Base-by-base conservation (phyloP, 257 asterid genomes). In the Paraleonurus japonicus region DNA sequence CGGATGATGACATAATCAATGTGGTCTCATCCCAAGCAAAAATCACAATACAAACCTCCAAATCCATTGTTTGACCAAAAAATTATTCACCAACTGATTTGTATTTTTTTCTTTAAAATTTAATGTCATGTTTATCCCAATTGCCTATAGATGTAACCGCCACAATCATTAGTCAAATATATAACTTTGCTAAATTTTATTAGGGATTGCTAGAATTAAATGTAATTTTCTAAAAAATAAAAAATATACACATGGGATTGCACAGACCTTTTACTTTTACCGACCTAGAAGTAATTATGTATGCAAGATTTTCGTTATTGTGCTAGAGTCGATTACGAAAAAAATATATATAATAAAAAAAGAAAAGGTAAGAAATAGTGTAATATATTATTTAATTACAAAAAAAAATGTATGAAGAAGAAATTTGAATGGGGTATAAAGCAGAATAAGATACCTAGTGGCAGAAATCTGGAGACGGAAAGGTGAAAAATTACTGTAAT, bases 1-100 rank as follows among this genome's bases (percentile, higher is more conserved):
- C 20, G 30, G 64, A 78, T 61, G 70, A 72, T 68, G 74, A 66
- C 71, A 23, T 58, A 71, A 67, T 78, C 45, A 61, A 58, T 51
- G 45, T 5, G 19, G 22, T 45, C 27, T 71, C 43, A 22, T 60
- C 81, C 28, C 53, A 2, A 28, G 11, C 24, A 32, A 33, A 35
- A 11, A 58, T 28, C 54, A 47, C 4, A 20, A 37, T 37, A 35
- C 45, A 33, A 37, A 47, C 59, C 61, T 13, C n/a, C 20, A 41
- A 15, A 12, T 43, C 37, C 32, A 59, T 61, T 26, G 3, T 61
- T 75, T 69, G 75, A 75, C 70, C 59, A 33, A 75, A 61, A 57
- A 74, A 65, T 10, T 16, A 28, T 6, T 5, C 30, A 2, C 66
- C 26, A 30, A 30, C 16, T 60, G 3, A 15, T 43, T 45, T 15